Evolutionary conservation across 179 eudicot genomes (phyloP), one percentile per base, ranked within the genome.

Genomic region (Corrigiola litoralis): DNA sequence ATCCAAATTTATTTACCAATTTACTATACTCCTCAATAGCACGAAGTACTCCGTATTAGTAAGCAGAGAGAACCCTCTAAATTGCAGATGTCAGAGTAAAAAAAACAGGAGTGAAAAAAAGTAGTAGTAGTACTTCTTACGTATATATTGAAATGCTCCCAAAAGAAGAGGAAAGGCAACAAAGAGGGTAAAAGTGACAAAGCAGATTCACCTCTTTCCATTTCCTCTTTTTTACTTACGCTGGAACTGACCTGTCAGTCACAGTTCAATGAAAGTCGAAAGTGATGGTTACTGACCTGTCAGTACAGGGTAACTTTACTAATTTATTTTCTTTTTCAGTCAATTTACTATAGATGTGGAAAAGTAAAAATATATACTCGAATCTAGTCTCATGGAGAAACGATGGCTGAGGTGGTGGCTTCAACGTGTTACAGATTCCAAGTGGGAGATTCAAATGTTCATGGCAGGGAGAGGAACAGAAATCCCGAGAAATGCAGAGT

Each of bases 281-380:
- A 74, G 61, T 54, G 70, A 69, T 68, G 48, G 62, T 63, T 32
- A 68, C 69, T 73, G 68, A 61, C 72, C 56, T 74, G 77, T 63
- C 73, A 74, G 73, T 49, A 21, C 46, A n/a, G 13, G 48, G 32
- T 67, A 49, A 44, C 58, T 44, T 28, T 32, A 20, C 23, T 52
- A 8, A 36, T 38, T 60, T 46, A 28, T 14, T 27, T 42, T 41
- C 21, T 58, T 4, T 21, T 41, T 10, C 27, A 58, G 32, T 56
- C 48, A 46, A 32, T 13, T 18, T n/a, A n/a, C n/a, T n/a, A n/a
- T n/a, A n/a, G n/a, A n/a, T n/a, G n/a, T n/a, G n/a, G n/a, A n/a
- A 55, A 44, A 16, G 11, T 24, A 12, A 12, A n/a, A 10, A 47
- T 47, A 1, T 25, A 14, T 44, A 20, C 6, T 18, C 10, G 20